Evolutionary conservation across 148 eudicot genomes (phyloP).

Genomic region (Cornus controversa): DNA sequence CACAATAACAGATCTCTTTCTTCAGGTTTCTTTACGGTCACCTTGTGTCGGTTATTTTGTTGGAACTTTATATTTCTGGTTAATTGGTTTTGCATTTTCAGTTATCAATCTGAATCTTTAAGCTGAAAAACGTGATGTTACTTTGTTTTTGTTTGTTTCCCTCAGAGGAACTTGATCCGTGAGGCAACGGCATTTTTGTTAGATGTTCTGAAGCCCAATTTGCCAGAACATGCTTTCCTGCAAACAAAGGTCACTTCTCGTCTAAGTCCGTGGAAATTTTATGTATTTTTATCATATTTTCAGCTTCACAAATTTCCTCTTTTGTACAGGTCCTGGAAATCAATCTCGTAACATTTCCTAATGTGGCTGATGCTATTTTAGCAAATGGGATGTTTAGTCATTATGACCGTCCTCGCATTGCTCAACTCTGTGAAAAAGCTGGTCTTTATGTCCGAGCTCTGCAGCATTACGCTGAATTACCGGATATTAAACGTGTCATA

Average conservation of each 20-base stretch:
- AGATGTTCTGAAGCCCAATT: slow-evolving; percentile 87
- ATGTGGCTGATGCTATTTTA: slow-evolving; percentile 97
- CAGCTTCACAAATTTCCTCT: slow-evolving; percentile 3
- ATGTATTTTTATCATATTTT: background rate
- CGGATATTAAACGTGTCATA: slow-evolving; percentile 92
- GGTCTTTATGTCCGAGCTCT: slow-evolving; percentile 86
- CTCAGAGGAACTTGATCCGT: slow-evolving; percentile 90
- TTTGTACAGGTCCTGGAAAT: slow-evolving; percentile 75
- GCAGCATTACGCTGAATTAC: slow-evolving; percentile 89
- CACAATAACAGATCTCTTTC: slow-evolving; percentile 87
- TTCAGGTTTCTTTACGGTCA: slow-evolving; percentile 54
- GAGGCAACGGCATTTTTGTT: slow-evolving; percentile 92
- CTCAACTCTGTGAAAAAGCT: slow-evolving; percentile 96
- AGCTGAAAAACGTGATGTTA: background rate
- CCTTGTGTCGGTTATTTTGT: background rate
- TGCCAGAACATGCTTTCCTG: slow-evolving; percentile 80
- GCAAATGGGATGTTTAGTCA: slow-evolving; percentile 99
- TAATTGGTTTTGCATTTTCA: background rate
- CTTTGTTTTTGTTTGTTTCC: slow-evolving; percentile 8
- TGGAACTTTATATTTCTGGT: background rate
- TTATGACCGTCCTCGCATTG: slow-evolving; percentile 94
- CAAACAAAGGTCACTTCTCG: slow-evolving; percentile 70
- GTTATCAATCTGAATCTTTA: background rate
- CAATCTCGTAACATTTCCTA: slow-evolving; percentile 92
- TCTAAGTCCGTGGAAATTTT: background rate